Conservation (phyloP, 148 eudicot species). For the Amaranthus palmeri region DNA sequence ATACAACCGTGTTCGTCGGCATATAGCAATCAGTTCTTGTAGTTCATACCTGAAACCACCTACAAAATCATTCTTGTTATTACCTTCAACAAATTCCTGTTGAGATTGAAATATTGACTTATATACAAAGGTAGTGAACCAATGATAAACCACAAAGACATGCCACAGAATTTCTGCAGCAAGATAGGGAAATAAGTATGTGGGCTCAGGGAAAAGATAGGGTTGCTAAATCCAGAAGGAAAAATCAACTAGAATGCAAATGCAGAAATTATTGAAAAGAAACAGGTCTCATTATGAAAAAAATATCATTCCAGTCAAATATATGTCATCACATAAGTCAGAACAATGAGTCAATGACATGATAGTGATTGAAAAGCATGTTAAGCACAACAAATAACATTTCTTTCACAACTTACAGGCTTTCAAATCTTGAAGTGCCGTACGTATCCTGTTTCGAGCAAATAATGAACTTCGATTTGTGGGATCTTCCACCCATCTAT, state of each 20-base stretch:
- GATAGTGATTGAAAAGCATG: neutral
- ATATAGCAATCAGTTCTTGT: conserved; percentile 54
- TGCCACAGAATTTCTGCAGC: neutral
- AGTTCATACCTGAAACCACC: conserved; percentile 66
- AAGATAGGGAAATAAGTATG: neutral
- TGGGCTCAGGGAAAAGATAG: neutral
- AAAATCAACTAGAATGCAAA: conserved; percentile 1
- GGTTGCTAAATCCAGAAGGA: neutral
- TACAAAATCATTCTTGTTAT: conserved; percentile 33
- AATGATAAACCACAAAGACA: neutral
- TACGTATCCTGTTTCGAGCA: conserved; percentile 84
- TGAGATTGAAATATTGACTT: neutral
- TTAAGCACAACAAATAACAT: neutral
- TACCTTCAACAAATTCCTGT: neutral
- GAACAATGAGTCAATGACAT: neutral
- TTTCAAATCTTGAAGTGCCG: conserved; percentile 36
- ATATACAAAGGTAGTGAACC: neutral
- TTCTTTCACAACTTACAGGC: conserved; percentile 21
- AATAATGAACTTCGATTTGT: conserved; percentile 61
- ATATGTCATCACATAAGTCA: neutral
- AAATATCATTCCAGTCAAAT: conserved; percentile 1
- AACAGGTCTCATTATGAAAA: neutral
- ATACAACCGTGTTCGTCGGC: conserved; percentile 65
- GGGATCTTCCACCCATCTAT: conserved; percentile 97
- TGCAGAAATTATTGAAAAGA: neutral